These are phyloP conservation scores for Tephrocybe rancida DNA, from an alignment of 768 basidiomycete genomes.

Conservation along the genomic window DNA sequence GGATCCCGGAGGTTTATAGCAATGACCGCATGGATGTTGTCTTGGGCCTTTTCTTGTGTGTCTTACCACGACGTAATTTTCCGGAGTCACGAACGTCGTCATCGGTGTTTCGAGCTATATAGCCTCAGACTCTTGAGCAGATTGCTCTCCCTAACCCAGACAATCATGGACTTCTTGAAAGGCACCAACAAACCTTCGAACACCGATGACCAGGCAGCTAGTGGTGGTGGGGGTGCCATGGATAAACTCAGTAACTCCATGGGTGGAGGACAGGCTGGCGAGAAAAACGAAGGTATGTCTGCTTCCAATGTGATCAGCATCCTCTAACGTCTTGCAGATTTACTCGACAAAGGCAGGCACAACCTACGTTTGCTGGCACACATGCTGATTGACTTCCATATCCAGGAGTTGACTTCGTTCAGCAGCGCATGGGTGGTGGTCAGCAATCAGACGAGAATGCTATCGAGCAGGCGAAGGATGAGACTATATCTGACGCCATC, in stretches of 20 bases:
- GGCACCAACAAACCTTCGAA: constrained; percentile 10
- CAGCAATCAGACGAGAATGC: constrained; percentile 45
- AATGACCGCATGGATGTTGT: too few relatives aligned
- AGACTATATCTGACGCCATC: constrained; percentile 42
- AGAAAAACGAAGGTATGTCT: constrained; percentile 36
- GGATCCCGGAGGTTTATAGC: too few relatives aligned
- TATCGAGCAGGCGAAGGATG: constrained; percentile 43
- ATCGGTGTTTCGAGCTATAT: background rate
- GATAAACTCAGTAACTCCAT: constrained; percentile 28
- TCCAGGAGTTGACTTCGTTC: constrained; percentile 40
- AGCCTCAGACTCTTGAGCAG: background rate
- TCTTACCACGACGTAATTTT: background rate
- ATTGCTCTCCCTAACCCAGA: background rate
- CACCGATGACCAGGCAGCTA: background rate
- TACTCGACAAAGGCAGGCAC: constrained; percentile 35
- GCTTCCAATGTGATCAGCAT: background rate
- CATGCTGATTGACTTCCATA: background rate
- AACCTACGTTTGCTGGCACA: background rate
- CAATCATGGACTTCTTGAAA: constrained; percentile 25
- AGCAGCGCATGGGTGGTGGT: constrained; percentile 37
- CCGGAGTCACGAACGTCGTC: background rate
- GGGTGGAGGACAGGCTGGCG: constrained; percentile 33
- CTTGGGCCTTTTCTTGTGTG: too few relatives aligned
- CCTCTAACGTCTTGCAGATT: constrained; percentile 20
- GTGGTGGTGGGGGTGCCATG: constrained; percentile 30